Base-by-base conservation (phyloP, 306 rosid species). In the Corylus avellana region DNA sequence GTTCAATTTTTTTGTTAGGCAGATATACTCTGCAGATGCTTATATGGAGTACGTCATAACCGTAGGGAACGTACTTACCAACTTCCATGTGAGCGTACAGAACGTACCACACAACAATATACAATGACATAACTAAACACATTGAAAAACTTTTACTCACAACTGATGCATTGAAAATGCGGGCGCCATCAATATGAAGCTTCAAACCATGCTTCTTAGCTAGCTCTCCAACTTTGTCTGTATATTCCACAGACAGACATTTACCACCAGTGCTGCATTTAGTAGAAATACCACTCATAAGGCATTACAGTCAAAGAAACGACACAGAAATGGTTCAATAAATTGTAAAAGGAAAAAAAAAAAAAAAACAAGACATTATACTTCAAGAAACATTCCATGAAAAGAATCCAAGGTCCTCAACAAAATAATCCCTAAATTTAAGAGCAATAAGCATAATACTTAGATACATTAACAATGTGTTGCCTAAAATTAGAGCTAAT, bases 131-230 rank as follows among this genome's bases (percentile, higher is more conserved):
- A 66, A 64, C 14, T 70, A 17, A 62, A 69, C 47, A 80, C 9
- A 53, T 55, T 16, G 27, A 58, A 20, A 29, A 22, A 46, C 62
- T n/a, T 57, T 61, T 72, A 84, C 98, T 86, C 80, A 92, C 97
- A 85, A 84, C 84, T 12, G 97, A 82, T 69, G 98, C 94, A 47
- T 95, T 95, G 84, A 95, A 95, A 83, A 95, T 89, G 10, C 98
- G 97, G 53, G 98, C 98, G 64, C 98, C 98, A 77, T 92, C 98
- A 69, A 95, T 90, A 80, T 92, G 98, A 91, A 95, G 98, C 87
- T 90, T 90, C 83, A 92, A 72, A 56, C 96, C 98, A 59, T 95
- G 94, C 85, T 87, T 86, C 91, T 86, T 90, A 54, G 98, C 97
- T 72, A 95, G 47, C 73, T 91, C 95, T 74, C 98, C 98, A 76